phyloP scores from a whole-genome alignment of 352 stramenopile genomes.

The Thraustochytrium sp. region DNA sequence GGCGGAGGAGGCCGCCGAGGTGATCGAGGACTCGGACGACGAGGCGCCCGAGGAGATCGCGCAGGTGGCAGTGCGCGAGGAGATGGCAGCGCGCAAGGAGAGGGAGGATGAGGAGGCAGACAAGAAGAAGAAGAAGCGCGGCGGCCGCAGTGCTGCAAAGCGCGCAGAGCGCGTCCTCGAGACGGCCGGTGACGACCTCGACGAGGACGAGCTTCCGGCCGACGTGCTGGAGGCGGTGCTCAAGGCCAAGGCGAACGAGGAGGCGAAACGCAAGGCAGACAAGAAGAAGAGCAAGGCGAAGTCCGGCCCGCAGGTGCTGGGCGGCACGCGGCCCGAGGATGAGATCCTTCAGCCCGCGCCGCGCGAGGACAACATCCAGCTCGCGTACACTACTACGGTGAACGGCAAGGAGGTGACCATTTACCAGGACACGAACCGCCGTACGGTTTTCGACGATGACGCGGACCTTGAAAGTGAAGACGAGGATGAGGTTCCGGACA shows the following conservation, averaged over 20 bases:
- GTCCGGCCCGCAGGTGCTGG: background rate
- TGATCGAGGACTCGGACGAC: background rate
- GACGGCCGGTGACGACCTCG: background rate
- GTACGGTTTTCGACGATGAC: background rate
- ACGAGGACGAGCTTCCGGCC: background rate
- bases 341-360: background rate
- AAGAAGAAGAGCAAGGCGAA: background rate
- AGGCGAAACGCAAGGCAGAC: background rate
- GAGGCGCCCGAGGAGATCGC: background rate
- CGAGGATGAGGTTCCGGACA: background rate
- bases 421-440: background rate
- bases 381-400: background rate
- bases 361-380: conserved; percentile 24
- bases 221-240: background rate
- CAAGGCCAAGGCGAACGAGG: background rate
- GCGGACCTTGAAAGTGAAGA: background rate
- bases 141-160: background rate
- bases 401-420: conserved; percentile 27
- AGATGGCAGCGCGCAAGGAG: background rate
- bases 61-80: background rate
- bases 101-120: background rate
- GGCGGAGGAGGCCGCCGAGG: background rate
- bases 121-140: background rate
- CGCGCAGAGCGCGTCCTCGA: background rate
- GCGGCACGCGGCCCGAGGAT: background rate